phyloP scores from a whole-genome alignment of 257 asterid genomes.

The Solanum corneliomulleri region DNA sequence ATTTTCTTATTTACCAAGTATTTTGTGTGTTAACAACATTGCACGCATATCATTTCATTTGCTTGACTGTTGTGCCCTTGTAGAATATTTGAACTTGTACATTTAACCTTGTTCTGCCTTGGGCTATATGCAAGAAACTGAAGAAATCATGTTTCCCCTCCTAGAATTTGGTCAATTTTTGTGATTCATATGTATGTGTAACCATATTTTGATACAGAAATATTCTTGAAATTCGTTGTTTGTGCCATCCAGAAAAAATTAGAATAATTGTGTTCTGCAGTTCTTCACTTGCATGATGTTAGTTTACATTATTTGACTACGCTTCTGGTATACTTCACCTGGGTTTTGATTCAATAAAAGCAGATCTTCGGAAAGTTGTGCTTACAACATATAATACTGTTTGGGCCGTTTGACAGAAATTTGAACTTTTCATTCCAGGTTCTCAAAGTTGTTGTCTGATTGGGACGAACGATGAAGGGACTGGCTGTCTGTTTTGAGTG shows the following conservation, averaged over 20 bases:
- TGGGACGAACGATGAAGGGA: conserved; percentile 24
- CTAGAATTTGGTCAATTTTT: neutral
- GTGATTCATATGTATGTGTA: neutral
- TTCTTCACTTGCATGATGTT: neutral
- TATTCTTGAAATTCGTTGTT: neutral
- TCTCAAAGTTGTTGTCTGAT: conserved; percentile 5
- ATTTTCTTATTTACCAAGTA: neutral
- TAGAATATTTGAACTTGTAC: neutral
- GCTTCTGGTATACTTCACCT: neutral
- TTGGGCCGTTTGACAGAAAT: neutral
- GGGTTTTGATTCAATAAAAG: neutral
- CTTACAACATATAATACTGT: neutral
- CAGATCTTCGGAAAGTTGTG: neutral
- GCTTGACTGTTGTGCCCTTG: neutral
- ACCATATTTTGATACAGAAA: neutral
- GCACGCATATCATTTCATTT: neutral
- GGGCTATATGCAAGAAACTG: neutral
- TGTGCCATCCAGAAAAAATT: neutral
- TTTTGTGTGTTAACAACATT: neutral
- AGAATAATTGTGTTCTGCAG: neutral
- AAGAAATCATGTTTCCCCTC: neutral
- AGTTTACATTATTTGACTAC: neutral
- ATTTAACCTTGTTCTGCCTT: neutral
- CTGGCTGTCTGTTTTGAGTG: conserved; percentile 41
- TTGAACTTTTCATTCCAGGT: conserved; percentile 24